Percentiles rank a stretch among this genome's conserved stretches.
These are phyloP conservation scores for Nemania sp. DNA, from an alignment of 2,329 filamentous ascomycete species.

Conservation along the genomic window DNA sequence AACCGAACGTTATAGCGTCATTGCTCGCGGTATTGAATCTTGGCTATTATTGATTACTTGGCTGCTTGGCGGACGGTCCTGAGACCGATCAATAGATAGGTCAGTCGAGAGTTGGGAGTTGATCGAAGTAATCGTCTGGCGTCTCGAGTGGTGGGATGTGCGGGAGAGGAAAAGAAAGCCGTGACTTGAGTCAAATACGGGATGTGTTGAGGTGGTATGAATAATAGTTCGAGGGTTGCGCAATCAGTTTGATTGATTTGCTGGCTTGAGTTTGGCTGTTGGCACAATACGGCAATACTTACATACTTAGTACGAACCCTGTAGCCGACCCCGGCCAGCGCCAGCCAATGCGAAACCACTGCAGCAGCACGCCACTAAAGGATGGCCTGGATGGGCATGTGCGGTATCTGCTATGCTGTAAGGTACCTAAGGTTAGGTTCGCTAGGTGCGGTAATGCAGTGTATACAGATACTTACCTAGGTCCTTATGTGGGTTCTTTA, in stretches of 20 bases:
- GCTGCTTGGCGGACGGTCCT: slow-evolving; percentile 8
- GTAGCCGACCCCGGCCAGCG: not conserved
- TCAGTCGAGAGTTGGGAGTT: too few species aligned
- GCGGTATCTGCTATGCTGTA: not conserved
- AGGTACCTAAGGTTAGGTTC: not conserved
- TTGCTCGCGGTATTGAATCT: slow-evolving; percentile 39
- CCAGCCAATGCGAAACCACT: not conserved
- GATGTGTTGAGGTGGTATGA: slow-evolving; percentile 5
- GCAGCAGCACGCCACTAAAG: slow-evolving; percentile 1
- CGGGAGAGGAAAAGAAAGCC: not conserved
- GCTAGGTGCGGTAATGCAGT: not conserved
- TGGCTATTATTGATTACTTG: slow-evolving; percentile 15
- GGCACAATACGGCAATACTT: slow-evolving; percentile 25
- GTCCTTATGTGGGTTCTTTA: not conserved
- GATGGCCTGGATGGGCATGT: not conserved
- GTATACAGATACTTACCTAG: too few species aligned
- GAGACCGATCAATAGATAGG: slow-evolving; percentile 5
- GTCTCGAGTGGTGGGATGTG: slow-evolving; percentile 4
- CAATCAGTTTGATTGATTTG: slow-evolving; percentile 21
- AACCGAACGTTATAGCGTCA: slow-evolving; percentile 44
- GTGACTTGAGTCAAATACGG: slow-evolving; percentile 7
- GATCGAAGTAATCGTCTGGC: slow-evolving; percentile 1
- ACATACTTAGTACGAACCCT: not conserved
- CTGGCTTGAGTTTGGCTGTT: slow-evolving; percentile 10
- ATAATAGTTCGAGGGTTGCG: slow-evolving; percentile 13